Conservation (phyloP, 495 filamentous ascomycete species). For the Podospora bellae-mahoneyi region DNA sequence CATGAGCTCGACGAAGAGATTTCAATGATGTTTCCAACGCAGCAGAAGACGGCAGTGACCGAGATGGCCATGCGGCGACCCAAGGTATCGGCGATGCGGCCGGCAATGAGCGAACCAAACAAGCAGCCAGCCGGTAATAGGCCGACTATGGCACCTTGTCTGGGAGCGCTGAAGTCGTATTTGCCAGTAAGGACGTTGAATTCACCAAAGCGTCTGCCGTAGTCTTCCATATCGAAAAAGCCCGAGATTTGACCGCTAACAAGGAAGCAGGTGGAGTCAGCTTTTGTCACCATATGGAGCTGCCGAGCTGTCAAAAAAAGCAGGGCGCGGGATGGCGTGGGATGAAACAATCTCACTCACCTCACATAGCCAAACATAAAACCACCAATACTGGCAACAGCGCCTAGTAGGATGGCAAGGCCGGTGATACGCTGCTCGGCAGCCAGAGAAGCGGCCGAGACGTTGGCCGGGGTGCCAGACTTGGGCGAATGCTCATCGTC, state of each 20-base stretch:
- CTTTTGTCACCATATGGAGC: constrained; percentile 10
- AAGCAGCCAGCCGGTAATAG: constrained; percentile 66
- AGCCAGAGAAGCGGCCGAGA: constrained; percentile 10
- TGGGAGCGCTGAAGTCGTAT: constrained; percentile 45
- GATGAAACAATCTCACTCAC: constrained; percentile 39
- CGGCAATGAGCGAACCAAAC: constrained; percentile 63
- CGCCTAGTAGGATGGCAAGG: constrained; percentile 40
- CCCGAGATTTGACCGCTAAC: constrained; percentile 44
- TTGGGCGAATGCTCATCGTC: constrained; percentile 6
- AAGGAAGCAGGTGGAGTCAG: constrained; percentile 1
- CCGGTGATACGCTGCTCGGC: constrained; percentile 37
- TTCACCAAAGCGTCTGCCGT: constrained; percentile 47
- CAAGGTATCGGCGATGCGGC: constrained; percentile 50
- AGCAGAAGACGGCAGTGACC: constrained; percentile 60
- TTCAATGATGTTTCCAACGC: constrained; percentile 67
- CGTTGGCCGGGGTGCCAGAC: neutral
- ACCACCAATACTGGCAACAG: constrained; percentile 64
- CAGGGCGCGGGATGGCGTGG: neutral
- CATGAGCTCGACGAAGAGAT: constrained; percentile 50
- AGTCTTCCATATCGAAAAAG: constrained; percentile 62
- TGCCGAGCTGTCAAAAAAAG: neutral
- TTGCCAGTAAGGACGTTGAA: constrained; percentile 26
- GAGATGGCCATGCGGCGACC: constrained; percentile 49
- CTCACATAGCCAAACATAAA: constrained; percentile 77
- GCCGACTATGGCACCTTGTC: constrained; percentile 54